Evolutionary conservation across 2,329 filamentous ascomycete genomes (phyloP).

Genomic region (Tolypocladium inflatum): DNA sequence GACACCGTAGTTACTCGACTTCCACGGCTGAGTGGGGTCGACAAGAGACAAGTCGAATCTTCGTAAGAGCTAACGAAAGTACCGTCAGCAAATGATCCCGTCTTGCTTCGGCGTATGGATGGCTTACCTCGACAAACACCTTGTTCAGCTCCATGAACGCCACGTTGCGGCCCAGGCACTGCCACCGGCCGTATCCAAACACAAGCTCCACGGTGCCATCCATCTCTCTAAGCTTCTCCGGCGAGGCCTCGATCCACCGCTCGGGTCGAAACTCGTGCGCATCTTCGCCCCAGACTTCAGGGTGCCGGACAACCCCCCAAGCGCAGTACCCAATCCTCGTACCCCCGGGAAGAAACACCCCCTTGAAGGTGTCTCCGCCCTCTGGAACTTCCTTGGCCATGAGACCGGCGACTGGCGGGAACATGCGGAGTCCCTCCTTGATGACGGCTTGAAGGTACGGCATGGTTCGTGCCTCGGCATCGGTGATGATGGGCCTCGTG

Average conservation of each 20-base stretch:
- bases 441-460: slow-evolving; percentile 40
- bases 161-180: slow-evolving; percentile 27
- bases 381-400: slow-evolving; percentile 25
- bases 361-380: slow-evolving; percentile 20
- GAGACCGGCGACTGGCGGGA: slow-evolving; percentile 24
- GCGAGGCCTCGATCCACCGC: slow-evolving; percentile 24
- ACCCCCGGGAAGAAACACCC: slow-evolving; percentile 20
- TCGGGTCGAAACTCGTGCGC: slow-evolving; percentile 23
- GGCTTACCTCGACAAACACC: slow-evolving; percentile 29
- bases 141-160: slow-evolving; percentile 30
- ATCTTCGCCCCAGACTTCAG: slow-evolving; percentile 25
- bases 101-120: background rate
- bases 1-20: slow-evolving; percentile 18
- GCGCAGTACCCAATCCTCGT: slow-evolving; percentile 22
- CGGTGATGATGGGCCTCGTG: slow-evolving; percentile 15
- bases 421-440: slow-evolving; percentile 33
- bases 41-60: slow-evolving; percentile 20
- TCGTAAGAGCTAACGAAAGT: slow-evolving; percentile 14
- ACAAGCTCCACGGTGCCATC: slow-evolving; percentile 26
- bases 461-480: slow-evolving; percentile 23
- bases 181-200: slow-evolving; percentile 28
- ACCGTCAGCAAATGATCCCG: background rate
- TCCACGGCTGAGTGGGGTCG: slow-evolving; percentile 20
- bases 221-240: slow-evolving; percentile 21
- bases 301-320: slow-evolving; percentile 22